Evolutionary conservation across 768 basidiomycete species (phyloP).

Genomic region (Daedaleopsis nitida): DNA sequence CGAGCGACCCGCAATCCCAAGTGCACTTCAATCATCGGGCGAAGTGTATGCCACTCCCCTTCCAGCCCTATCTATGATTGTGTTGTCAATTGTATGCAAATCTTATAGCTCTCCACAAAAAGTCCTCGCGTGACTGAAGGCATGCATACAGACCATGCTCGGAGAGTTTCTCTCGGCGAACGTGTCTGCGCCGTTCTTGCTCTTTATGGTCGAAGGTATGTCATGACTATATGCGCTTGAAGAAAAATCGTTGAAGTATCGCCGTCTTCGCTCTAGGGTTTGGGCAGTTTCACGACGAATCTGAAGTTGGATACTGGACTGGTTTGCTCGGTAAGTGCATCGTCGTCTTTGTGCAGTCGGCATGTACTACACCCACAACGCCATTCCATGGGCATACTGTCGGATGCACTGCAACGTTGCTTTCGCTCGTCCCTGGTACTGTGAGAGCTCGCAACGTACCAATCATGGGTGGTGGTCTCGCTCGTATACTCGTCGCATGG

Average conservation of each 20-base stretch:
- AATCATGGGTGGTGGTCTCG: too few relatives aligned
- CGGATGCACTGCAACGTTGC: too few relatives aligned
- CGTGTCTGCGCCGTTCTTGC: constrained; percentile 86
- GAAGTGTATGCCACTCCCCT: constrained; percentile 79
- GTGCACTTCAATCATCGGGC: constrained; percentile 60
- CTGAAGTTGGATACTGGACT: constrained; percentile 87
- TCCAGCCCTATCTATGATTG: constrained; percentile 85
- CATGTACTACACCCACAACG: not conserved
- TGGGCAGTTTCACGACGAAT: constrained; percentile 71
- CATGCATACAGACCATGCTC: constrained; percentile 71
- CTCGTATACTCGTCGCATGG: too few relatives aligned
- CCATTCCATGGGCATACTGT: too few relatives aligned
- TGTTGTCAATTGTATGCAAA: constrained; percentile 82
- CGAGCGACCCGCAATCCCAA: constrained; percentile 74
- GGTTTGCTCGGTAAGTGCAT: constrained; percentile 69
- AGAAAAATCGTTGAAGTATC: not conserved
- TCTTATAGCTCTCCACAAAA: not conserved
- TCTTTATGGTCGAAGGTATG: constrained; percentile 92
- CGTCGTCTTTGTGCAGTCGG: not conserved
- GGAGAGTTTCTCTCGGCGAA: constrained; percentile 95
- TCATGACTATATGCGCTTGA: not conserved
- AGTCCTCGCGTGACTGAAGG: not conserved
- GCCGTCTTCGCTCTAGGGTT: constrained; percentile 49
- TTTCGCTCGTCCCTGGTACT: too few relatives aligned
- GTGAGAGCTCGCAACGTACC: too few relatives aligned